phyloP scores from a whole-genome alignment of 2,329 filamentous ascomycete genomes.

The Exutisphaerella laricina region DNA sequence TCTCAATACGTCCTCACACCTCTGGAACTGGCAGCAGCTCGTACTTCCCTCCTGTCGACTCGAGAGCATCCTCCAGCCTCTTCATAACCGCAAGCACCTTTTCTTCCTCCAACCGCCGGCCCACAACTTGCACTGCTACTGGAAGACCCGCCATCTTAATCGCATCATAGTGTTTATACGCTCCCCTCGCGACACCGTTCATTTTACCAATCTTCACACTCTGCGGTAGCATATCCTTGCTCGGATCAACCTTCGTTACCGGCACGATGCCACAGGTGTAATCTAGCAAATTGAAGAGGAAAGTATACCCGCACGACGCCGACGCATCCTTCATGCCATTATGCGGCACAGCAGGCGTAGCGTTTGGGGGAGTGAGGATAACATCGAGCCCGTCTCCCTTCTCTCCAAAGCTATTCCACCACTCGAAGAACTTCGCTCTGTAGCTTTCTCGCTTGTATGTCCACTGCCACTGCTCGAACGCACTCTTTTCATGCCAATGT shows the following conservation, averaged over 20 bases:
- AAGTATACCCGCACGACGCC: conserved; percentile 85
- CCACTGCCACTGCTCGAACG: conserved; percentile 75
- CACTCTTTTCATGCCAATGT: conserved; percentile 67
- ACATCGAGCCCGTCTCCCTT: conserved; percentile 56
- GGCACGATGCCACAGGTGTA: conserved; percentile 80
- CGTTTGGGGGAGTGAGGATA: conserved; percentile 78
- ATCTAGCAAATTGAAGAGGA: conserved; percentile 87
- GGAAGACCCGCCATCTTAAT: conserved; percentile 80
- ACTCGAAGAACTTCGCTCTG: conserved; percentile 72
- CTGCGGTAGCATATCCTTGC: conserved; percentile 59
- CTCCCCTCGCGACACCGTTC: conserved; percentile 74
- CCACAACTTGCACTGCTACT: conserved; percentile 78
- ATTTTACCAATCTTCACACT: conserved; percentile 58
- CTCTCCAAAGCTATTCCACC: conserved; percentile 65
- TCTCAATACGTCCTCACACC: no score
- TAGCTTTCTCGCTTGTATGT: conserved; percentile 72
- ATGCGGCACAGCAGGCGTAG: conserved; percentile 82
- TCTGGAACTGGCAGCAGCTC: conserved; percentile 29
- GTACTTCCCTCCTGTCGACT: conserved; percentile 47
- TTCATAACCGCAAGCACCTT: conserved; percentile 80
- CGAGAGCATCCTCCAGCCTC: conserved; percentile 68
- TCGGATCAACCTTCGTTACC: conserved; percentile 73
- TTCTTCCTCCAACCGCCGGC: conserved; percentile 75
- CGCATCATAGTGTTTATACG: conserved; percentile 81
- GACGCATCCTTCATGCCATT: conserved; percentile 80